Evolutionary conservation across 2,329 filamentous ascomycete genomes (phyloP).

Genomic region (Pestalotiopsis sp.): DNA sequence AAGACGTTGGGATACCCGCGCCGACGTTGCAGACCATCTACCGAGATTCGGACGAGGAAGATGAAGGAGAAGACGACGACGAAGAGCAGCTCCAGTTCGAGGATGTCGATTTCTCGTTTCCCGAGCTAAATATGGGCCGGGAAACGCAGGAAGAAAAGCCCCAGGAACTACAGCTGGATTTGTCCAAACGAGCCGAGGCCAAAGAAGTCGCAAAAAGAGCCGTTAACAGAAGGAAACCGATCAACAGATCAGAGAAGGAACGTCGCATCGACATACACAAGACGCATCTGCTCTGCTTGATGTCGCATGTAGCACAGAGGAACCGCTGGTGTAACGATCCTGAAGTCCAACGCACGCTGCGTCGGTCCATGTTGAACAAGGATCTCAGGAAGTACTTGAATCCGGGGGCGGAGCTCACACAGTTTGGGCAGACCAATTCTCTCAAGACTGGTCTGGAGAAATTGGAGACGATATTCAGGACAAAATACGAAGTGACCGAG

Average conservation of each 20-base stretch:
- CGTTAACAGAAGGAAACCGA: conserved; percentile 50
- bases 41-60: conserved; percentile 49
- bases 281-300: conserved; percentile 78
- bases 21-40: conserved; percentile 55
- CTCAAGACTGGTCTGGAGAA: conserved; percentile 79
- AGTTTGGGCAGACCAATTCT: conserved; percentile 76
- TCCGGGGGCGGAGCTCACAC: conserved; percentile 66
- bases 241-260: conserved; percentile 56
- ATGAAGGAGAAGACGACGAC: conserved; percentile 41
- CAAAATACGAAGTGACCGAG: conserved; percentile 71
- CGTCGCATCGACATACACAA: conserved; percentile 80
- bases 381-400: conserved; percentile 70
- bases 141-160: conserved; percentile 12
- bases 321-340: conserved; percentile 89
- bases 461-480: conserved; percentile 67
- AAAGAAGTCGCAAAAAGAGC: conserved; percentile 30
- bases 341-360: conserved; percentile 67
- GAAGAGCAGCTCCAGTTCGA: conserved; percentile 49
- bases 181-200: conserved; percentile 47
- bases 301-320: conserved; percentile 75
- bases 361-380: conserved; percentile 60
- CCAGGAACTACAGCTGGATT: conserved; percentile 52
- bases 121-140: conserved; percentile 18
- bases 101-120: conserved; percentile 47
- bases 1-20: conserved; percentile 51